phyloP scores from a whole-genome alignment of 2,329 filamentous ascomycete genomes.

The Xylaria sp. region DNA sequence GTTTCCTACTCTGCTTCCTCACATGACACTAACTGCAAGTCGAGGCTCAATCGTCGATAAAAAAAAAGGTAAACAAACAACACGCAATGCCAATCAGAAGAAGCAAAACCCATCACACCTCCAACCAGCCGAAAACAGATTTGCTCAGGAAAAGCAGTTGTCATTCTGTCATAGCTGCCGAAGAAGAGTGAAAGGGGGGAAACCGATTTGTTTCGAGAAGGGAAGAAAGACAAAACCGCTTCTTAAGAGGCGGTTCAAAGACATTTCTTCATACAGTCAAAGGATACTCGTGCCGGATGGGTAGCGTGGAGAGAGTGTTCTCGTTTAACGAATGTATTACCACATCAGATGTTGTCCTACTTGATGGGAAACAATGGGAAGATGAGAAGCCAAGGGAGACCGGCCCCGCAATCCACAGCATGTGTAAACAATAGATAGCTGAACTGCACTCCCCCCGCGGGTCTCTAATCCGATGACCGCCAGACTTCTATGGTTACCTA shows the following conservation, averaged over 20 bases:
- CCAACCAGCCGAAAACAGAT: background rate
- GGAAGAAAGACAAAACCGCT: background rate
- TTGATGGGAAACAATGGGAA: background rate
- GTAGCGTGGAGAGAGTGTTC: background rate
- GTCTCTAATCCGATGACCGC: background rate
- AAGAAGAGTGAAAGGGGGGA: background rate
- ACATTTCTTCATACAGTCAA: conserved; percentile 5
- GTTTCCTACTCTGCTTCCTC: conserved; percentile 17
- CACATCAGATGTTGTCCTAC: conserved; percentile 16
- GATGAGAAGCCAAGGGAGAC: background rate
- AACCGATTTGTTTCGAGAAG: background rate
- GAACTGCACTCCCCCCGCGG: background rate
- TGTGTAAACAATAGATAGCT: conserved; percentile 20
- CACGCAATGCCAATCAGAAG: conserved; percentile 25
- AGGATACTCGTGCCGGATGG: background rate
- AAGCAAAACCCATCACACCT: conserved; percentile 12
- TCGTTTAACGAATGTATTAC: conserved; percentile 11
- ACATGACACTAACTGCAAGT: conserved; percentile 35
- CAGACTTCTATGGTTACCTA: conserved; percentile 2
- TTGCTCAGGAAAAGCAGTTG: background rate
- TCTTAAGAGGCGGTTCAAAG: conserved; percentile 2
- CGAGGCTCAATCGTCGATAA: conserved; percentile 13
- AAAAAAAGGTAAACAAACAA: conserved; percentile 34
- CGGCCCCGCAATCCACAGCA: conserved; percentile 18
- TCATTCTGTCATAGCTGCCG: background rate